Evolutionary conservation across 225 moss, liverwort and hornwort species (phyloP), one percentile per base, ranked within the genome.

Genomic region (Polytrichum formosum): DNA sequence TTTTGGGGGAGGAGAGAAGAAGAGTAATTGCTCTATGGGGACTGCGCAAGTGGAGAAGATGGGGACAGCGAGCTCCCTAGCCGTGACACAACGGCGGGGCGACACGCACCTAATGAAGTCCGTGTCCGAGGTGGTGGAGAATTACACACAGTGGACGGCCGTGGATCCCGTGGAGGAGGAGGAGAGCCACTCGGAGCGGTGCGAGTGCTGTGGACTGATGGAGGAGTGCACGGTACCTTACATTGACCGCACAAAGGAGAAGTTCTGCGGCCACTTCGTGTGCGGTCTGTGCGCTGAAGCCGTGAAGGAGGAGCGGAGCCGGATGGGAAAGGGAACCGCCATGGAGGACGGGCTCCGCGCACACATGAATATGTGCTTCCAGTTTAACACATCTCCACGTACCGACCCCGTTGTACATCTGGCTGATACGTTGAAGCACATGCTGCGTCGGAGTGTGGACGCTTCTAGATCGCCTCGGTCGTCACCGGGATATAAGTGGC

Each of bases 211-310:
- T 56, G 80, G 86, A 18, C 68, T 82, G 23, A 31, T 70, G 13
- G 86, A 86, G 66, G 86, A 86, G 72, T 86, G 86, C 77, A 86
- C 86, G n/a, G 54, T 56, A 6, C 77, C 80, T 1, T 86, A 86
- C 20, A 63, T 80, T 21, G 82, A 69, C 5, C 79, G 77, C 16
- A 80, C 82, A n/a, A 82, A 79, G 26, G 72, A 59, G 18, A 64
- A 77, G 1, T 80, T 80, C 26, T 86, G 86, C 55, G 82, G 77
- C 26, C 82, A 76, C 22, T 86, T 78, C 66, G 80, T 86, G 19
- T 86, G 86, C 21, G 86, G 86, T 7, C 74, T 86, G 7, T 86
- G 86, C 35, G 77, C 86, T 6, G 86, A 86, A 72, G 86, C 86
- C 9, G 86, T 83, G 68, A 86, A 86, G 75, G 86, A 86, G 67